These are phyloP conservation scores for Aspergillus saccharolyticus DNA, from an alignment of 495 filamentous ascomycete genomes.

Conservation along the genomic window DNA sequence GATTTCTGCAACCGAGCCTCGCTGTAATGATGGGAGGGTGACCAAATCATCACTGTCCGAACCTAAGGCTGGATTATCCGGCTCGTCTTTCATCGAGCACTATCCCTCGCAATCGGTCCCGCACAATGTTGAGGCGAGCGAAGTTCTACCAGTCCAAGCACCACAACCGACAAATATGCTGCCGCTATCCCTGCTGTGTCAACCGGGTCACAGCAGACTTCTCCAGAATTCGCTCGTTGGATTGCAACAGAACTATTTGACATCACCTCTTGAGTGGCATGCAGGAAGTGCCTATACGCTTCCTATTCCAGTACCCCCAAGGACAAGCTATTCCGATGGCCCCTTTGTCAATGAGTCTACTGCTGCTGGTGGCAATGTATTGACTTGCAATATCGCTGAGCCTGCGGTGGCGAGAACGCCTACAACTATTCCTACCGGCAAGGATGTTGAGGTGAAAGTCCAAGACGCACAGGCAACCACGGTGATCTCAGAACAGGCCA, in stretches of 20 bases:
- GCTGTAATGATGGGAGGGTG: background rate
- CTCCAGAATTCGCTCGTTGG: background rate
- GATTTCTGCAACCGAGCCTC: background rate
- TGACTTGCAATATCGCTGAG: background rate
- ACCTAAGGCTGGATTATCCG: background rate
- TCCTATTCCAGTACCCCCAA: background rate
- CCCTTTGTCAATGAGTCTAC: constrained; percentile 11
- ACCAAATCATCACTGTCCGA: background rate
- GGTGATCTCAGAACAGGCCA: background rate
- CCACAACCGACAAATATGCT: background rate
- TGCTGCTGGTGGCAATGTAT: background rate
- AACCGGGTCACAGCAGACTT: background rate
- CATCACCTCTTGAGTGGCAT: background rate
- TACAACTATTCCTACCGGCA: background rate
- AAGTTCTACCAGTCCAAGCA: background rate
- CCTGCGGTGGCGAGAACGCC: background rate
- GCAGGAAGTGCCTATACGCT: background rate
- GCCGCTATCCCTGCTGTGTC: background rate
- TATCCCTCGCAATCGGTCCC: background rate
- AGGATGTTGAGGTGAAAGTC: background rate
- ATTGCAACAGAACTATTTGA: background rate
- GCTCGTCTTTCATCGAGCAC: background rate
- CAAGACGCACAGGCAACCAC: background rate
- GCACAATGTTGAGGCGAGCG: background rate
- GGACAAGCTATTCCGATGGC: constrained; percentile 13